Evolutionary conservation across 2,329 filamentous ascomycete genomes (phyloP).

Genomic region (Polytolypa hystricis): DNA sequence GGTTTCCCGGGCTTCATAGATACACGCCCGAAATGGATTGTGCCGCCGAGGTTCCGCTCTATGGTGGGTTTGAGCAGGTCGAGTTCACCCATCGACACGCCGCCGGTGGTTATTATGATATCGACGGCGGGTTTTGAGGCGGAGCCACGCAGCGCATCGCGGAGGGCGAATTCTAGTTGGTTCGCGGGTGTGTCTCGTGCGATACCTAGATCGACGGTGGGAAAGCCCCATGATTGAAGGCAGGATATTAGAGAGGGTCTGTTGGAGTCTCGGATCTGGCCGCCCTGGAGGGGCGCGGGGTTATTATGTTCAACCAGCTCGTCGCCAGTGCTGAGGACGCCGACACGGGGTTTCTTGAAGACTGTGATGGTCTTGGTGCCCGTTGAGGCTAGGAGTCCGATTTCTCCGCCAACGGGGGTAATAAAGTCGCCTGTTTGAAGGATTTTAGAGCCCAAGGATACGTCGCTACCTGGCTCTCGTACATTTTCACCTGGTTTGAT

Average conservation of each 20-base stretch:
- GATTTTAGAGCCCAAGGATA: conserved; percentile 57
- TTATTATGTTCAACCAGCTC: conserved; percentile 69
- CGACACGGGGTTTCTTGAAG: conserved; percentile 67
- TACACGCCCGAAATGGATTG: conserved; percentile 91
- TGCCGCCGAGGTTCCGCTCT: conserved; percentile 77
- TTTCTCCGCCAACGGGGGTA: conserved; percentile 76
- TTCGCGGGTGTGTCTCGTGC: conserved; percentile 48
- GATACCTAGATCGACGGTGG: conserved; percentile 76
- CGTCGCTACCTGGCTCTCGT: conserved; percentile 81
- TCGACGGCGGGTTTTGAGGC: conserved; percentile 45
- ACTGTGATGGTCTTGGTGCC: conserved; percentile 61
- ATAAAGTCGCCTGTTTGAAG: conserved; percentile 71
- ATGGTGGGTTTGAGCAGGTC: conserved; percentile 95
- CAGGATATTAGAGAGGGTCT: conserved; percentile 77
- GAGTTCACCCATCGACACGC: conserved; percentile 95
- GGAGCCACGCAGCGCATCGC: conserved; percentile 54
- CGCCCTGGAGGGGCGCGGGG: conserved; percentile 52
- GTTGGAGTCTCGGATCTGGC: conserved; percentile 91
- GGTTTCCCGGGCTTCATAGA: conserved; percentile 98
- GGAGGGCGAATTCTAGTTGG: conserved; percentile 64
- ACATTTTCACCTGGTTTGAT: conserved; percentile 77
- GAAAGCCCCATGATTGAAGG: conserved; percentile 60
- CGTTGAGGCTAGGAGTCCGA: conserved; percentile 78
- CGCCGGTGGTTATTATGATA: conserved; percentile 81
- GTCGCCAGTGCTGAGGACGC: conserved; percentile 86